Conservation (phyloP, 805 yeast genomes). For the Zygoascus bituminiphila region DNA sequence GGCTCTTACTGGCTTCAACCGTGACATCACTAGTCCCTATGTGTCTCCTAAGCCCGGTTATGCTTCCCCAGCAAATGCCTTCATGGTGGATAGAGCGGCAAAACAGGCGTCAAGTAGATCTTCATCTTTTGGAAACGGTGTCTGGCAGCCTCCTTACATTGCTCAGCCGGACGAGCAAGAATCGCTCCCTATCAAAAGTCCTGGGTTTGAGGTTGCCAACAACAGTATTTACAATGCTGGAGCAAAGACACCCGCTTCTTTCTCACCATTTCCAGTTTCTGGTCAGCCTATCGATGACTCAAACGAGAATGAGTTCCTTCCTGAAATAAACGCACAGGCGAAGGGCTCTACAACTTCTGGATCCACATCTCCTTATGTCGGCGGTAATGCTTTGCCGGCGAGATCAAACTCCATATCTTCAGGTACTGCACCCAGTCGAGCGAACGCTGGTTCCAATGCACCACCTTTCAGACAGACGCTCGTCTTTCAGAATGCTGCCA, state of each 20-base stretch:
- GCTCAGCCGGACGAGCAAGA: neutral
- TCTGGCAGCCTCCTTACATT: conserved; percentile 11
- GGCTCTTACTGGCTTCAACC: neutral
- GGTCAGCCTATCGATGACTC: neutral
- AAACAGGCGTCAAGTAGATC: conserved; percentile 12
- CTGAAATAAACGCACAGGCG: neutral
- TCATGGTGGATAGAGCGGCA: neutral
- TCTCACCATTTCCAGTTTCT: neutral
- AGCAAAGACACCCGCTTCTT: neutral
- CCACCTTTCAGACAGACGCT: conserved; percentile 4
- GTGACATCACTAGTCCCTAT: conserved; percentile 7
- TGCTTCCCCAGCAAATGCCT: conserved; percentile 6
- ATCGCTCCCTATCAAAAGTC: neutral
- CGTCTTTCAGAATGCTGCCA: conserved; percentile 2
- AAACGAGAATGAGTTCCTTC: neutral
- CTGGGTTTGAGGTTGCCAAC: neutral
- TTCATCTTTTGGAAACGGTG: conserved; percentile 14
- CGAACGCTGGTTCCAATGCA: neutral
- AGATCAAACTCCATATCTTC: neutral
- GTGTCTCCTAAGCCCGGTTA: conserved; percentile 12
- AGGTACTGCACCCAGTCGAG: neutral
- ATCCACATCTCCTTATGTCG: too few species aligned
- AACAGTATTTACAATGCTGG: neutral
- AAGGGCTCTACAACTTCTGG: too few species aligned
- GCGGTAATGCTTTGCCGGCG: too few species aligned